Evolutionary conservation across 768 basidiomycete species (phyloP), one percentile per base, ranked within the genome.

Genomic region (Leccinum variicolor): DNA sequence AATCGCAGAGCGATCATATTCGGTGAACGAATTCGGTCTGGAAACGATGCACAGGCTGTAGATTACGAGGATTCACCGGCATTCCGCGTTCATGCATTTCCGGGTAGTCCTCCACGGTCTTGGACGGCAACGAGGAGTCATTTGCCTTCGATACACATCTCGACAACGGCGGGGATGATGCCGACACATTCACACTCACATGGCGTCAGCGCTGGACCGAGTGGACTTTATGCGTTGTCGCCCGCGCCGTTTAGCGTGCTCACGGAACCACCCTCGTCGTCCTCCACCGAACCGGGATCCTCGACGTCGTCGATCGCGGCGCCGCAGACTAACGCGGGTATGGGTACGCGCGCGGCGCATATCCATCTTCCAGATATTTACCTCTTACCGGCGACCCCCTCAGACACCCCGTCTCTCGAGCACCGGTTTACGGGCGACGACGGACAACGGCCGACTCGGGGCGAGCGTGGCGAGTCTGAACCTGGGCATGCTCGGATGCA

Each of bases 351-450:
- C 25, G 43, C 34, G 34, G 25, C 28, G 2, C 55, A 31, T n/a
- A 51, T 28, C 13, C 58, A 64, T 56, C 63, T 63, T 34, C 73
- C 70, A 5, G 66, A 67, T 19, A 69, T 73, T n/a, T 71, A 65
- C 26, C 56, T 68, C 17, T 56, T 64, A 17, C 73, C 73, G 14
- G 59, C 66, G 9, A 69, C 64, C 2, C 68, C 72, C 6, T 64
- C 65, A 29, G 67, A 72, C 2, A 61, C 48, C 28, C 51, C 61
- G 8, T 57, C 61, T 15, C 57, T 54, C 17, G 60, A 67, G n/a
- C 56, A 64, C 6, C 59, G 26, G 25, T 59, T 64, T 6, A 26
- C 4, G 46, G 8, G 54, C n/a, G 57, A 47, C 3, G 56, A 39
- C 34, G 59, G 28, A 34, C 66, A 33, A 14, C 34, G 25, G 9